Evolutionary conservation across 495 filamentous ascomycete species (phyloP), one percentile per base, ranked within the genome.

Genomic region (Aspergillus carlsbadensis): DNA sequence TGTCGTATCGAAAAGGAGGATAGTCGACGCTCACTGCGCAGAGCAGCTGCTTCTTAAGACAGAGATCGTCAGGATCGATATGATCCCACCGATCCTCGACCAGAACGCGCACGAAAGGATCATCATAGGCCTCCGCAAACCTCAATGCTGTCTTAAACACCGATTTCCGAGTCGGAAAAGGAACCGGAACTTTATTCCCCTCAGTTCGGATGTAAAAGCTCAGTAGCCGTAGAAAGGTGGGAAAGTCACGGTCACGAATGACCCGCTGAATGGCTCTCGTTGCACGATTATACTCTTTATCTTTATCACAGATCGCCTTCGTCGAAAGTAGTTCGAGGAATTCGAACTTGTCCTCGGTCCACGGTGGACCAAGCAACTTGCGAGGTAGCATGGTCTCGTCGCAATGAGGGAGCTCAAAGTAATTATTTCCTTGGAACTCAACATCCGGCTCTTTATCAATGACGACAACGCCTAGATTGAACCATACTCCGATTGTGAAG

Each of bases 331-430:
- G 31, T 6, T 68, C 55, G 0, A 81, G 65, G 34, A 81, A 78
- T 11, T 73, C 67, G 11, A 77, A 62, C 42, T 79, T 76, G 5
- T 61, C 15, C 2, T 64, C 54, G 1, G 72, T 75, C 77, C 77
- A 81, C 6, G 79, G 79, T 1, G 67, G 50, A 17, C 63, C 58
- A 3, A 81, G 66, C 2, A 81, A 42, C 55, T 77, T 77, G 17
- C 71, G 64, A 0, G 76, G 76, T 17, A 79, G 60, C 58, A 6
- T 62, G 65, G 5, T 65, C 49, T 0, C 60, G 46, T 14, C 45
- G 37, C 63, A 66, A 33, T 18, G 55, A 0, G 75, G 75, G 8
- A 78, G 64, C 14, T 65, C 66, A 46, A 70, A 57, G 20, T 45
- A 74, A 4, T 66, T 53, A 40, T 74, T 70, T 20, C 58, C 56